These are phyloP conservation scores for Leishmania tarentolae DNA, from an alignment of 208 protist genomes.

Conservation along the genomic window DNA sequence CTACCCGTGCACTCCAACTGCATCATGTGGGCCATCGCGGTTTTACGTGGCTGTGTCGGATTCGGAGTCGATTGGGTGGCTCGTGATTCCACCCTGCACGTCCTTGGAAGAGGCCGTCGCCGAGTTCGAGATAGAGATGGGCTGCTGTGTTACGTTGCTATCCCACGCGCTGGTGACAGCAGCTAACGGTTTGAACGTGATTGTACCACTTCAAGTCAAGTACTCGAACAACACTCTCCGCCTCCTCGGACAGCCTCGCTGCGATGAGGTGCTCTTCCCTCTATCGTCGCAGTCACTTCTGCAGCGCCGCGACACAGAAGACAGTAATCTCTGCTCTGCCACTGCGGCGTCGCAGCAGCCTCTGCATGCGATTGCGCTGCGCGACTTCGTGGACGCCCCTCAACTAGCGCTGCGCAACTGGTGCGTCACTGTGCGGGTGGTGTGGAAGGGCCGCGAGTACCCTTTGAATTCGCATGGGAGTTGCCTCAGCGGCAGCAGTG, in stretches of 20 bases:
- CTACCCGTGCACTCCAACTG: slow-evolving; percentile 35
- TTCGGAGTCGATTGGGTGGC: slow-evolving; percentile 58
- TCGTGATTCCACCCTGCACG: slow-evolving; percentile 56
- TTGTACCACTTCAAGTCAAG: slow-evolving; percentile 48
- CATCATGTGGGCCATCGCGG: slow-evolving; percentile 21
- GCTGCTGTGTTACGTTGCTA: slow-evolving; percentile 61
- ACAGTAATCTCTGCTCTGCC: not conserved
- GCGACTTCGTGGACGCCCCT: slow-evolving; percentile 38
- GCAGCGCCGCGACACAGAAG: slow-evolving; percentile 4
- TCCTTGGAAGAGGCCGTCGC: slow-evolving; percentile 55
- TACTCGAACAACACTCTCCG: slow-evolving; percentile 48
- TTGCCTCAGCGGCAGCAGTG: not conserved
- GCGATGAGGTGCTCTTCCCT: slow-evolving; percentile 34
- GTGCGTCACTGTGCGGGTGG: slow-evolving; percentile 49
- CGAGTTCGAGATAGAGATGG: slow-evolving; percentile 72
- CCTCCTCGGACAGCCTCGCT: slow-evolving; percentile 59
- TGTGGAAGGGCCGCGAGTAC: slow-evolving; percentile 56
- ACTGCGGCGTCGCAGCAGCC: not conserved
- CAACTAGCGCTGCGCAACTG: slow-evolving; percentile 46
- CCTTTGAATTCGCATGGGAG: slow-evolving; percentile 5
- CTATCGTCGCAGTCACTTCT: slow-evolving; percentile 54
- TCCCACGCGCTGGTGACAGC: slow-evolving; percentile 57
- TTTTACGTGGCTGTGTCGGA: slow-evolving; percentile 86
- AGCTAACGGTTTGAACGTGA: slow-evolving; percentile 68
- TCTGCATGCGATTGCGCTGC: slow-evolving; percentile 32